These are phyloP conservation scores for Penicillium sp. DNA, from an alignment of 2,329 filamentous ascomycete species.

Conservation along the genomic window DNA sequence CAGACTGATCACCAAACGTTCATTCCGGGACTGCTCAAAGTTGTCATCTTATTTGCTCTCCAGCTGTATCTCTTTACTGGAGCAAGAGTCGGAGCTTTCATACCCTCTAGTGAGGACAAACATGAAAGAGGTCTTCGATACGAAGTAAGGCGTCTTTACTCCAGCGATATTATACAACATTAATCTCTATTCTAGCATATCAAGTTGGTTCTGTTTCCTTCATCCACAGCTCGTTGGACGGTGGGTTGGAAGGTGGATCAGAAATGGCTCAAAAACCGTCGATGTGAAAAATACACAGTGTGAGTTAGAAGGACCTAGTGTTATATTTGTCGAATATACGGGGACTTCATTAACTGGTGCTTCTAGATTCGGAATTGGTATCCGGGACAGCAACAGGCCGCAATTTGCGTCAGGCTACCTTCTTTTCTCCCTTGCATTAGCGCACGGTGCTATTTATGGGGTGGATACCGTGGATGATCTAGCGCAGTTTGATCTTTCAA, in stretches of 20 bases:
- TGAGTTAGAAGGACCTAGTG: background rate
- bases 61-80: slow-evolving; percentile 6
- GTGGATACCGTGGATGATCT: background rate
- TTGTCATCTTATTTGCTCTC: background rate
- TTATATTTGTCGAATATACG: background rate
- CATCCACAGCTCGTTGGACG: background rate
- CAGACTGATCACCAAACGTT: background rate
- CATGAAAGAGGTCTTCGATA: slow-evolving; percentile 2
- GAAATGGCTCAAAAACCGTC: slow-evolving; percentile 1
- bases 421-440: slow-evolving; percentile 1
- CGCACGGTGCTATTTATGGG: background rate
- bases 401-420: slow-evolving; percentile 2
- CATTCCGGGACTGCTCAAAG: slow-evolving; percentile 2
- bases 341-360: background rate
- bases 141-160: background rate
- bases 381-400: slow-evolving; percentile 1
- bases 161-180: background rate
- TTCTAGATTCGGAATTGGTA: slow-evolving; percentile 7
- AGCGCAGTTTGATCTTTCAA: slow-evolving; percentile 1
- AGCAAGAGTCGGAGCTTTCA: slow-evolving; percentile 7
- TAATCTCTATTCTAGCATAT: slow-evolving; percentile 6
- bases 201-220: slow-evolving; percentile 4
- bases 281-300: background rate
- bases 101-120: slow-evolving; percentile 3
- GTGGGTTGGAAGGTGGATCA: background rate